Percentiles rank a stretch among this genome's conserved stretches.
Conservation (phyloP, 345 rosid species). For the Aquilaria malaccensis region DNA sequence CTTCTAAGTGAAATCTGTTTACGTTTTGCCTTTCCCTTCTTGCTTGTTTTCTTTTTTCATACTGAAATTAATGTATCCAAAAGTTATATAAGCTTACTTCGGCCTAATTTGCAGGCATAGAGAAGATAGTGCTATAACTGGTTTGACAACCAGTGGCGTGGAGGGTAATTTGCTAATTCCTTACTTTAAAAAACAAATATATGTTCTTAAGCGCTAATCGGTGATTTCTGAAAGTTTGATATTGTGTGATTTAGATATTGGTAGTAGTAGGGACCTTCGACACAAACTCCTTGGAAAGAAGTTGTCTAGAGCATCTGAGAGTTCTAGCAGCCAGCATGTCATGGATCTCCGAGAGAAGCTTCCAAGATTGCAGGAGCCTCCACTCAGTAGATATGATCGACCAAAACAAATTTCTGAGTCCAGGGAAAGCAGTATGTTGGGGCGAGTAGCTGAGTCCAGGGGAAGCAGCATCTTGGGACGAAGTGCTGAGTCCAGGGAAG, state of each 20-base stretch:
- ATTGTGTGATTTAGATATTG: constrained; percentile 47
- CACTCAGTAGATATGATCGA: constrained; percentile 25
- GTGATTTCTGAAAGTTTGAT: constrained; percentile 28
- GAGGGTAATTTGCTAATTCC: constrained; percentile 31
- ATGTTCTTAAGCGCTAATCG: constrained; percentile 18
- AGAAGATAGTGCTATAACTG: constrained; percentile 36
- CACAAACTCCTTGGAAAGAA: constrained; percentile 70
- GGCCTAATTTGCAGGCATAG: constrained; percentile 53
- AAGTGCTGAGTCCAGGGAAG: no score
- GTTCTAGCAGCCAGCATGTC: constrained; percentile 33
- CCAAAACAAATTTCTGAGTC: constrained; percentile 38
- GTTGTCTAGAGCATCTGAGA: constrained; percentile 35
- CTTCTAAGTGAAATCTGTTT: background rate
- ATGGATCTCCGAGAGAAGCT: constrained; percentile 78
- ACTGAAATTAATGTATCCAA: constrained; percentile 4
- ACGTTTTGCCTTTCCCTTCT: background rate
- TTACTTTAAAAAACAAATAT: constrained; percentile 10
- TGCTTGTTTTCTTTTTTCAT: background rate
- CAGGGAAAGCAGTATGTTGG: constrained; percentile 33
- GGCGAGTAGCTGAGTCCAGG: background rate
- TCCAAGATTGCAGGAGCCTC: constrained; percentile 44
- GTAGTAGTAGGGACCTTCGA: constrained; percentile 74
- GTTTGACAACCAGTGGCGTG: constrained; percentile 30
- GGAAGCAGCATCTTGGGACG: no score
- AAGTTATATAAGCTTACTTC: constrained; percentile 8